phyloP scores from a whole-genome alignment of 1,139 yeast genomes.

The Magnusiomyces fungicola region DNA sequence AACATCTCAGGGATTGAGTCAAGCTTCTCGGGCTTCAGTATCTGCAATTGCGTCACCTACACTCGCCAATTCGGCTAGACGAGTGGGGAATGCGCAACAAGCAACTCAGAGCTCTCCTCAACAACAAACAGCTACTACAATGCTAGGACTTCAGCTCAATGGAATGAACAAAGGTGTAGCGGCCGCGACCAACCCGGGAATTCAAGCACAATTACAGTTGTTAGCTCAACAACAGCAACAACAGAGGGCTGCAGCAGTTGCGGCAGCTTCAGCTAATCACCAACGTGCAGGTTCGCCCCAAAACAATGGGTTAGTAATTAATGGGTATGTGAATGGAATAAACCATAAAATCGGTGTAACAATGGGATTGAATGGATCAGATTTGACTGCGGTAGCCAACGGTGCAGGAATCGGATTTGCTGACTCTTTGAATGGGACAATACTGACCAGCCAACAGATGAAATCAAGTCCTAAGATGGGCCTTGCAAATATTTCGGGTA shows the following conservation, averaged over 20 bases:
- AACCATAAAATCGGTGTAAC: not conserved
- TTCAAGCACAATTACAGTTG: constrained; percentile 5
- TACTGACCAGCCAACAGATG: constrained; percentile 3
- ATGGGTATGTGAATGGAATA: constrained; percentile 1
- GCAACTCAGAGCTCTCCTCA: not conserved
- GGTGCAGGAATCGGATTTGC: not conserved
- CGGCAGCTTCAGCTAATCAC: constrained; percentile 1
- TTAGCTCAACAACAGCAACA: constrained; percentile 4
- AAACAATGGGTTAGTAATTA: not conserved
- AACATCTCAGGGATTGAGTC: no score
- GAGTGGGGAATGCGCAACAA: not conserved
- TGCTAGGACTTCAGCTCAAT: not conserved
- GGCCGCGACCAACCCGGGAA: not conserved
- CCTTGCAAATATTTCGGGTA: not conserved
- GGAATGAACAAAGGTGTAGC: not conserved
- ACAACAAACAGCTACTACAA: not conserved
- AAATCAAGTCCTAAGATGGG: constrained; percentile 2
- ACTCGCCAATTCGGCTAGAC: not conserved
- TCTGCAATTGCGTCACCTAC: not conserved
- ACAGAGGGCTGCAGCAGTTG: not conserved
- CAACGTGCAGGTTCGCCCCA: not conserved
- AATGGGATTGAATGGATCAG: not conserved
- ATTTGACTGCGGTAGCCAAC: not conserved
- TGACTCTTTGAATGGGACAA: not conserved
- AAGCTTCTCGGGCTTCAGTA: not conserved